phyloP scores from a whole-genome alignment of 257 asterid species.

The Solanum lignicaule region DNA sequence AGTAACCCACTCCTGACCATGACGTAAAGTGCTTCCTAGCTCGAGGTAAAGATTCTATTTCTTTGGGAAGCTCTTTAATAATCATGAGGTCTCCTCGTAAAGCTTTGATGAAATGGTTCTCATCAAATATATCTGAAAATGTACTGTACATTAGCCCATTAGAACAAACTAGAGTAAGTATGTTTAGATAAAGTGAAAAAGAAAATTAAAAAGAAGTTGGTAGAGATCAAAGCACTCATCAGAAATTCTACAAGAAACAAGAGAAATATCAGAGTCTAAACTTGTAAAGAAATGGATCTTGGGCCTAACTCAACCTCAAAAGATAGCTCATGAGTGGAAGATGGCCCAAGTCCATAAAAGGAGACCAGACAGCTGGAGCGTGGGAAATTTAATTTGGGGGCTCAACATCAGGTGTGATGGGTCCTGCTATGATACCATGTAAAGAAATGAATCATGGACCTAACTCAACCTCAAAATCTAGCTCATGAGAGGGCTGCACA shows the following conservation, averaged over 20 bases:
- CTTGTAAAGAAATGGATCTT: background rate
- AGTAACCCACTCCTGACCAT: conserved; percentile 79
- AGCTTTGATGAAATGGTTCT: conserved; percentile 54
- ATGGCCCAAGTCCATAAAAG: background rate
- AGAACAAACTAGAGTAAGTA: conserved; percentile 1
- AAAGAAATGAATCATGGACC: background rate
- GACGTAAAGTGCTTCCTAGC: conserved; percentile 90
- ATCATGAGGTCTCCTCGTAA: conserved; percentile 65
- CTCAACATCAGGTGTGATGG: background rate
- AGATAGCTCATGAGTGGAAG: background rate
- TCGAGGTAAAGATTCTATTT: conserved; percentile 62
- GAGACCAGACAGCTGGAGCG: background rate
- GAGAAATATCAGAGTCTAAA: background rate
- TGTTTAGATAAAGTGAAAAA: background rate
- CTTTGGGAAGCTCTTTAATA: conserved; percentile 77
- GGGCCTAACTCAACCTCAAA: background rate
- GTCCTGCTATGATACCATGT: background rate
- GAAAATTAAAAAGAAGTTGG: background rate
- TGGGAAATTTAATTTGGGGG: background rate
- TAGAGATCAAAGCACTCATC: background rate
- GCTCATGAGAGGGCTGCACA: background rate
- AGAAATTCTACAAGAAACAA: background rate
- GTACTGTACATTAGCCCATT: conserved; percentile 46
- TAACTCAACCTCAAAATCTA: background rate
- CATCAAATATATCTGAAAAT: conserved; percentile 85